These are phyloP conservation scores for Aspergillus campestris DNA, from an alignment of 495 filamentous ascomycete genomes.

Conservation along the genomic window DNA sequence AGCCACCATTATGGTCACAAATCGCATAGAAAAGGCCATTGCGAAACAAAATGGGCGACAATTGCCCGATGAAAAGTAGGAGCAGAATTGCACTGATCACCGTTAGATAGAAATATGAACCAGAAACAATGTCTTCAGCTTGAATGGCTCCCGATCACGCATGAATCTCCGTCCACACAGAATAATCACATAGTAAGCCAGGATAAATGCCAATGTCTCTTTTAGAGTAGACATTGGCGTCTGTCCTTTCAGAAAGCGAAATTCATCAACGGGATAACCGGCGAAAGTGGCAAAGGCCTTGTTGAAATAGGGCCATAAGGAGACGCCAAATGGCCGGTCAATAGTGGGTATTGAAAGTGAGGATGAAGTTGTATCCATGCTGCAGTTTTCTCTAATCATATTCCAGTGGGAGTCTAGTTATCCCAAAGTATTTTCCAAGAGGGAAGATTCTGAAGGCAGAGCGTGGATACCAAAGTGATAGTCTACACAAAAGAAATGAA, in stretches of 20 bases:
- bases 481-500: too few relatives aligned
- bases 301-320: conserved; percentile 87
- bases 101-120: conserved; percentile 55
- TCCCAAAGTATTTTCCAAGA: too few relatives aligned
- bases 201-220: conserved; percentile 42
- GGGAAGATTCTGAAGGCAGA: too few relatives aligned
- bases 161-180: conserved; percentile 58
- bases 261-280: conserved; percentile 54
- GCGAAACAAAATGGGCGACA: conserved; percentile 48
- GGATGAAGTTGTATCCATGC: too few relatives aligned
- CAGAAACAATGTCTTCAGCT: conserved; percentile 55
- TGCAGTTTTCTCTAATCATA: too few relatives aligned
- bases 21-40: conserved; percentile 54
- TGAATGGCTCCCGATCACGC: conserved; percentile 43
- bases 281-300: conserved; percentile 60
- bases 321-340: conserved; percentile 81
- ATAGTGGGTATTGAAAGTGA: too few relatives aligned
- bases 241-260: conserved; percentile 45
- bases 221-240: conserved; percentile 51
- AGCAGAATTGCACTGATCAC: conserved; percentile 48
- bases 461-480: too few relatives aligned
- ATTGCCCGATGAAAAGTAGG: conserved; percentile 51
- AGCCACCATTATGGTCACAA: conserved; percentile 52
- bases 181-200: conserved; percentile 53
- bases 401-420: too few relatives aligned